Percentiles rank a stretch among this genome's conserved stretches.
phyloP scores from a whole-genome alignment of 2,329 filamentous ascomycete genomes.

The Huntiella decipiens region DNA sequence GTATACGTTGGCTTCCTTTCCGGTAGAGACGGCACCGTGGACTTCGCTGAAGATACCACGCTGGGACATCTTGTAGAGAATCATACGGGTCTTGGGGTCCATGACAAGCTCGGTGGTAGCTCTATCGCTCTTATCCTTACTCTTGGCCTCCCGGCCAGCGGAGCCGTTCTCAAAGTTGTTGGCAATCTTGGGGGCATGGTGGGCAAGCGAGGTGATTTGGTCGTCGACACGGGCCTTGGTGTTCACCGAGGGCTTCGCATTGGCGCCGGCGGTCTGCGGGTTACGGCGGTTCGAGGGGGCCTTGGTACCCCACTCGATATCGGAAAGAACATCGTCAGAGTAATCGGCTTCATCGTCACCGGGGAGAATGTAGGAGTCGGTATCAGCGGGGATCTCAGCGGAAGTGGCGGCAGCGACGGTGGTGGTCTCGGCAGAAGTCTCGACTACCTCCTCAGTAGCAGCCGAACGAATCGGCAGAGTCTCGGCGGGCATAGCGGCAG shows the following conservation, averaged over 20 bases:
- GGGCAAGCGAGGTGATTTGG: constrained; percentile 66
- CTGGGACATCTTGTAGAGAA: constrained; percentile 90
- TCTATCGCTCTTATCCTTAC: constrained; percentile 78
- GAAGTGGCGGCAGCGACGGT: neutral
- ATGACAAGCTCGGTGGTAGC: constrained; percentile 90
- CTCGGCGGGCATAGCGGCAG: neutral
- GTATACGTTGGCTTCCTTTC: constrained; percentile 97
- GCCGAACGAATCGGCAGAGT: neutral
- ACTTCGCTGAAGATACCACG: constrained; percentile 75
- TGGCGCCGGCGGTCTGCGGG: constrained; percentile 8
- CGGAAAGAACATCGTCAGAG: constrained; percentile 31
- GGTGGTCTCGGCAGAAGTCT: neutral
- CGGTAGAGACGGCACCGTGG: constrained; percentile 86
- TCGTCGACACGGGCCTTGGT: constrained; percentile 67
- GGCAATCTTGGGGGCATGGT: constrained; percentile 52
- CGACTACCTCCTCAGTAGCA: neutral
- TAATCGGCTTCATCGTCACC: constrained; percentile 34
- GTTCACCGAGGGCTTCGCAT: constrained; percentile 51
- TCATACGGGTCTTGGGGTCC: constrained; percentile 86
- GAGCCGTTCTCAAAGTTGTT: constrained; percentile 32
- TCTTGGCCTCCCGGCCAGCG: constrained; percentile 25
- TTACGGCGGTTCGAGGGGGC: constrained; percentile 7
- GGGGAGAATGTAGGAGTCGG: constrained; percentile 12
- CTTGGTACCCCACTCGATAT: constrained; percentile 13
- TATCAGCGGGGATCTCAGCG: constrained; percentile 9